Evolutionary conservation across 1,284 basidiomycete species (phyloP).

Genomic region (Irpex sp.): DNA sequence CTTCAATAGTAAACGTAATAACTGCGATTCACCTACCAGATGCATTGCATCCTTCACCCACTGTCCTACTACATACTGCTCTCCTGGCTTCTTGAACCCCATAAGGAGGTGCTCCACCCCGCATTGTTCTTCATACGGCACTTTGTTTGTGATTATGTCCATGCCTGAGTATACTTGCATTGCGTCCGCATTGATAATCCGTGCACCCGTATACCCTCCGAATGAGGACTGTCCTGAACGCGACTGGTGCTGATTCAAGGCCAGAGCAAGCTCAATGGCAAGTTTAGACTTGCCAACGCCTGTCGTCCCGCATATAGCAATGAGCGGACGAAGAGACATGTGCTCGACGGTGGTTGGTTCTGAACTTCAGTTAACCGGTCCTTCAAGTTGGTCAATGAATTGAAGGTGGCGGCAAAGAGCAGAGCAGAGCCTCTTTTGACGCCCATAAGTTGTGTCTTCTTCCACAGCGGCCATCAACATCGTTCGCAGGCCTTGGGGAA

Average conservation of each 20-base stretch:
- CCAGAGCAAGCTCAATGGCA: constrained; percentile 82
- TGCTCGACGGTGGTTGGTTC: neutral
- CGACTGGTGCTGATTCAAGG: constrained; percentile 33
- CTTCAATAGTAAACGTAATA: neutral
- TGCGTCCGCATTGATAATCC: constrained; percentile 92
- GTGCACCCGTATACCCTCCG: constrained; percentile 52
- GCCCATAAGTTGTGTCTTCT: too few relatives aligned
- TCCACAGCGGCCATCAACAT: too few relatives aligned
- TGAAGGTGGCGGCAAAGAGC: too few relatives aligned
- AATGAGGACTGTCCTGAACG: neutral
- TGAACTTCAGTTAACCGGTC: neutral
- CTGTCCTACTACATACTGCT: constrained; percentile 85
- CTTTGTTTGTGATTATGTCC: constrained; percentile 95
- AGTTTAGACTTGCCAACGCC: constrained; percentile 97
- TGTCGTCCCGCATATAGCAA: constrained; percentile 91
- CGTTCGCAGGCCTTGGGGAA: too few relatives aligned
- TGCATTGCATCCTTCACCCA: constrained; percentile 79
- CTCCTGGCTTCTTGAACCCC: constrained; percentile 80
- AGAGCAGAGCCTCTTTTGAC: too few relatives aligned
- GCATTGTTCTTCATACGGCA: constrained; percentile 70
- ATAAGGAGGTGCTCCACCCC: constrained; percentile 90
- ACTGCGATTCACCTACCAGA: constrained; percentile 44
- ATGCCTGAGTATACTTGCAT: constrained; percentile 98
- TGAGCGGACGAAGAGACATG: constrained; percentile 50
- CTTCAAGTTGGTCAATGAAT: too few relatives aligned